These are phyloP conservation scores for Colletotrichum euphorbiae DNA, from an alignment of 2,329 filamentous ascomycete genomes.

Conservation along the genomic window DNA sequence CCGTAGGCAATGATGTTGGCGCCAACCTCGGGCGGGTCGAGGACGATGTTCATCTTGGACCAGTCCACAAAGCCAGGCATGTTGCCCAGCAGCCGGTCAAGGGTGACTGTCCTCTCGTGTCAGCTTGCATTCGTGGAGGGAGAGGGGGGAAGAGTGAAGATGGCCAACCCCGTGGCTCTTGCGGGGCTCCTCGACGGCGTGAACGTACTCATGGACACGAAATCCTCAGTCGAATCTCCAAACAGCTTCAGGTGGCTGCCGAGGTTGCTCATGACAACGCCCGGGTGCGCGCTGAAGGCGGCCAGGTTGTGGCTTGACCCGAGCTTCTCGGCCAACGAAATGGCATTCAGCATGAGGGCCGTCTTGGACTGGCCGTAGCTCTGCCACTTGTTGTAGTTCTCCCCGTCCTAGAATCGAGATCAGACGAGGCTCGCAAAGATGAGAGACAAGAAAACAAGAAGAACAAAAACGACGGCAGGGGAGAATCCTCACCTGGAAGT, in stretches of 20 bases:
- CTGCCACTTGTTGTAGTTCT: slow-evolving; percentile 35
- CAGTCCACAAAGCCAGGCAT: slow-evolving; percentile 41
- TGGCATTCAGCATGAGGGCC: slow-evolving; percentile 41
- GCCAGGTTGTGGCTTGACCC: background rate
- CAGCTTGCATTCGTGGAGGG: background rate
- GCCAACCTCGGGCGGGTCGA: slow-evolving; percentile 44
- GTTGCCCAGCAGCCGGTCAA: slow-evolving; percentile 44
- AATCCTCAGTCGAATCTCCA: background rate
- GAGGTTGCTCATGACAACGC: background rate
- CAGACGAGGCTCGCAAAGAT: no score
- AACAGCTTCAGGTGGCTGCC: background rate
- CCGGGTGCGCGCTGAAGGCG: background rate
- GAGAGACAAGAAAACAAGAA: no score
- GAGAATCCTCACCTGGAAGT: slow-evolving; percentile 47
- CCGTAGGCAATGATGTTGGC: slow-evolving; percentile 51
- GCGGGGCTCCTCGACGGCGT: no score
- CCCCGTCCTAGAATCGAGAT: slow-evolving; percentile 42
- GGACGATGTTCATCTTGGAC: background rate
- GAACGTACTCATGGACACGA: slow-evolving; percentile 8
- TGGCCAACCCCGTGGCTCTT: no score
- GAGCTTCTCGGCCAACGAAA: background rate
- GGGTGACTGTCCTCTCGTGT: background rate
- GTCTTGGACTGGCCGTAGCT: slow-evolving; percentile 54
- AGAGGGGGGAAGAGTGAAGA: background rate
- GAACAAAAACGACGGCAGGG: no score